Percentiles rank a stretch among this genome's conserved stretches.
These are phyloP conservation scores for Exobasidium rhododendri DNA, from an alignment of 1,284 basidiomycete species.

Conservation along the genomic window DNA sequence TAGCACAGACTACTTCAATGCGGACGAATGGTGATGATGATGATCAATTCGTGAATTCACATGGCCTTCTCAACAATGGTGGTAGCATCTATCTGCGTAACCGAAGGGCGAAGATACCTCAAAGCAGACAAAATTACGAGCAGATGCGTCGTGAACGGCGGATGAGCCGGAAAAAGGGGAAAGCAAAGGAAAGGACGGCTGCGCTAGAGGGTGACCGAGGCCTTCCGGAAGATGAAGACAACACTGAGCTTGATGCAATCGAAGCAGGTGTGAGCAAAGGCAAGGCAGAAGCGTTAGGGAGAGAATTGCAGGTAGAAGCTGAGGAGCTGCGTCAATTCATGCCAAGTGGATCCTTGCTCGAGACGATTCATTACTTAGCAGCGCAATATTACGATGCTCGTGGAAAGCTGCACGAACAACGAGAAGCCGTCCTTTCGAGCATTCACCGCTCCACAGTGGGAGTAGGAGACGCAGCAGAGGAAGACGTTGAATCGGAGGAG, in stretches of 20 bases:
- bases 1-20: background rate
- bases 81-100: background rate
- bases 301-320: background rate
- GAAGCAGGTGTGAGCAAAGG: background rate
- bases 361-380: background rate
- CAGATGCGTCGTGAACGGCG: background rate
- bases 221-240: background rate
- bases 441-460: no score
- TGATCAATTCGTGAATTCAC: background rate
- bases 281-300: background rate
- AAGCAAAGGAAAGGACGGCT: background rate
- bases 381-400: background rate
- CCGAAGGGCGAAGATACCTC: background rate
- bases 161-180: background rate
- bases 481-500: background rate
- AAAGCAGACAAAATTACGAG: background rate
- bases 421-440: no score
- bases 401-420: background rate
- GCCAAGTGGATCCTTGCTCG: background rate
- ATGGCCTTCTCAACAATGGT: background rate
- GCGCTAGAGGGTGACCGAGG: background rate
- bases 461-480: background rate
- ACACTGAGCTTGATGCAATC: no score
- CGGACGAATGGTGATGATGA: background rate
- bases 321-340: background rate